These are phyloP conservation scores for Penicillium sclerotiorum DNA, from an alignment of 2,329 filamentous ascomycete genomes.

Conservation along the genomic window DNA sequence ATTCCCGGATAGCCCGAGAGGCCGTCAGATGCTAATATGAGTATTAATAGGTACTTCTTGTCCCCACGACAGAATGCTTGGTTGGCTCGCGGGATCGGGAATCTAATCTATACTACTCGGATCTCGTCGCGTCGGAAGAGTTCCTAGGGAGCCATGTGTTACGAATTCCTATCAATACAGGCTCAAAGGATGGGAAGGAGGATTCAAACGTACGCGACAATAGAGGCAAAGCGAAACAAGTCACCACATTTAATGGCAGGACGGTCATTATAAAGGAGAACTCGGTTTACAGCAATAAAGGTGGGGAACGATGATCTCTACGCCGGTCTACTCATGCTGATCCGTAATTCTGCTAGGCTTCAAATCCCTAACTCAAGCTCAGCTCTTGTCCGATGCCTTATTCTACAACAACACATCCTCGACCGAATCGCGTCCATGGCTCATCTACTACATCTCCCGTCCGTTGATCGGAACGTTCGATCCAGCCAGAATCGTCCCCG, in stretches of 20 bases:
- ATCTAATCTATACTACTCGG: constrained; percentile 72
- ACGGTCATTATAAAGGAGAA: constrained; percentile 94
- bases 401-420: constrained; percentile 76
- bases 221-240: constrained; percentile 91
- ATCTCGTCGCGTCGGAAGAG: constrained; percentile 86
- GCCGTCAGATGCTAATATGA: constrained; percentile 8
- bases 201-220: constrained; percentile 75
- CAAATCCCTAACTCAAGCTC: constrained; percentile 86
- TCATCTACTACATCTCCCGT: constrained; percentile 92
- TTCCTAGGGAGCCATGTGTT: constrained; percentile 97
- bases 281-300: constrained; percentile 94
- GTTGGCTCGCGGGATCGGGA: constrained; percentile 86
- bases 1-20: constrained; percentile 14
- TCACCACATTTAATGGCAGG: constrained; percentile 86
- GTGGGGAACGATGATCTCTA: constrained; percentile 49
- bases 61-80: constrained; percentile 90
- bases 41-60: constrained; percentile 71
- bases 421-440: constrained; percentile 90
- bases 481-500: constrained; percentile 70
- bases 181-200: constrained; percentile 54
- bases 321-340: constrained; percentile 18
- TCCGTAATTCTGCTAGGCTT: constrained; percentile 63
- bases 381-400: constrained; percentile 77
- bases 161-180: constrained; percentile 67
- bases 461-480: constrained; percentile 85